Evolutionary conservation across 176 grass and related monocot genomes (phyloP).

Genomic region (Zea mays): Zm-B73-REFERENCE-NAM-5.0 NC_050105.1:142904501-142905000

Average conservation of each 20-base stretch:
- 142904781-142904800: neutral
- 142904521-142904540: neutral
- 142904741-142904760: neutral
- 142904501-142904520: neutral
- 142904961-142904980: neutral
- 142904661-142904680: neutral
- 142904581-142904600: neutral
- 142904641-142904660: neutral
- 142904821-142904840: neutral
- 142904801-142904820: neutral
- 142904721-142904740: neutral
- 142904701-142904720: neutral
- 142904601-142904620: neutral
- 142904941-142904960: neutral
- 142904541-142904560: neutral
- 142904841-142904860: neutral
- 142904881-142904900: neutral
- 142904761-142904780: slow-evolving; percentile 7
- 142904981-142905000: neutral
- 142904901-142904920: slow-evolving; percentile 3
- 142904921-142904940: neutral
- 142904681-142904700: neutral
- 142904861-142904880: neutral
- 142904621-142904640: neutral
- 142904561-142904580: neutral